phyloP scores from a whole-genome alignment of 176 grass and related monocot species.

The Canna indica region DNA sequence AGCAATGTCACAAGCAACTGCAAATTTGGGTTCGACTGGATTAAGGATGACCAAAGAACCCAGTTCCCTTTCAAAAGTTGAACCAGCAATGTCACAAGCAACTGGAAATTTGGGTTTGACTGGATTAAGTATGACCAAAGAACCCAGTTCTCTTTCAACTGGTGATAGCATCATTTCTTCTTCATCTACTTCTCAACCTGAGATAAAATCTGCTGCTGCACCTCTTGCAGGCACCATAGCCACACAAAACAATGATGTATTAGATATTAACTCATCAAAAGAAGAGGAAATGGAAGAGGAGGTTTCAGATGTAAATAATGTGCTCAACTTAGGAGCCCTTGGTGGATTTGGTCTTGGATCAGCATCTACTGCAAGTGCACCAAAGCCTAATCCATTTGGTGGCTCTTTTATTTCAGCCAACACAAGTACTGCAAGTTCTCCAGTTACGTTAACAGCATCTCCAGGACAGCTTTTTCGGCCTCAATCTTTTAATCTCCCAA shows the following conservation, averaged over 20 bases:
- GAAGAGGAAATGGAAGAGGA: conserved; percentile 99
- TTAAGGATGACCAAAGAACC: conserved; percentile 30
- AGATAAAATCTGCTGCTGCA: conserved; percentile 23
- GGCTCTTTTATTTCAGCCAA: conserved; percentile 43
- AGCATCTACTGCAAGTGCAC: conserved; percentile 36
- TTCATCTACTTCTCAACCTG: not conserved
- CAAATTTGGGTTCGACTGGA: conserved; percentile 19
- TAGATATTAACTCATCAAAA: conserved; percentile 35
- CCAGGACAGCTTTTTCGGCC: conserved; percentile 71
- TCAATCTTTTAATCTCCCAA: conserved; percentile 66
- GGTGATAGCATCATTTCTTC: conserved; percentile 20
- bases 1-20: conserved; percentile 33
- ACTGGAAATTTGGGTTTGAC: conserved; percentile 24
- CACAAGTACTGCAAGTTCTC: conserved; percentile 30
- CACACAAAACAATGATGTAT: conserved; percentile 35
- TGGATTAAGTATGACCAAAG: conserved; percentile 28
- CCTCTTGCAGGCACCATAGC: conserved; percentile 17
- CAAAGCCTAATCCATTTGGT: conserved; percentile 86
- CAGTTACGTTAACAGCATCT: conserved; percentile 46
- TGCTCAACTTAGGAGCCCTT: conserved; percentile 63
- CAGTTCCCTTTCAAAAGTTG: conserved; percentile 22
- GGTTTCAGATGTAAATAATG: conserved; percentile 31
- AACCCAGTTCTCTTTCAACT: conserved; percentile 23
- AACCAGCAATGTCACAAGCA: conserved; percentile 32
- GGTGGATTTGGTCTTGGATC: conserved; percentile 79